phyloP scores from a whole-genome alignment of 2,329 filamentous ascomycete species.

The Penicillium sp. region DNA sequence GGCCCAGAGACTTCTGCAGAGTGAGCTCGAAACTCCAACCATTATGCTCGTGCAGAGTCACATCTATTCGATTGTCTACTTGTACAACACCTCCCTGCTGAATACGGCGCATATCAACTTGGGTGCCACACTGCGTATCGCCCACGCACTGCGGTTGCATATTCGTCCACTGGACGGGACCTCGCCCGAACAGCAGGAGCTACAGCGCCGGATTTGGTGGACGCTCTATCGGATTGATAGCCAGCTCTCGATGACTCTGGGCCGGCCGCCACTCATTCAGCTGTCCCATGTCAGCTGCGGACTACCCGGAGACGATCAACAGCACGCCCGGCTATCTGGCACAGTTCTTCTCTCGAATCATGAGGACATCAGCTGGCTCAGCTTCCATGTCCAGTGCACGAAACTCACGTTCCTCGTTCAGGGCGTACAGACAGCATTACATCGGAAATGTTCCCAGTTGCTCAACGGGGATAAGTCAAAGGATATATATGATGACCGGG shows the following conservation, averaged over 20 bases:
- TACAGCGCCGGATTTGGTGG: conserved; percentile 55
- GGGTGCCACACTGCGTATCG: background rate
- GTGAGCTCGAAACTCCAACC: conserved; percentile 50
- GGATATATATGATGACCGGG: background rate
- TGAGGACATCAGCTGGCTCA: background rate
- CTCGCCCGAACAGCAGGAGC: conserved; percentile 37
- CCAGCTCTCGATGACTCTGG: conserved; percentile 44
- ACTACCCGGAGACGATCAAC: background rate
- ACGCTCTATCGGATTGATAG: conserved; percentile 49
- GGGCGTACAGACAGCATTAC: background rate
- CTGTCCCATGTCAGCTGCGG: background rate
- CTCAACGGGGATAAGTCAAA: background rate
- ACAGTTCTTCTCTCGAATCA: background rate
- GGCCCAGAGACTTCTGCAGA: conserved; percentile 44
- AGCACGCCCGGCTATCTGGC: background rate
- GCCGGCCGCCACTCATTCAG: background rate
- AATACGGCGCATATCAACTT: background rate
- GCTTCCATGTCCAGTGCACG: background rate
- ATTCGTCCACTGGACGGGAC: conserved; percentile 13
- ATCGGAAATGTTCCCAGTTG: background rate
- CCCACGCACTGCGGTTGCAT: background rate
- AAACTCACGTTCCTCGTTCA: background rate
- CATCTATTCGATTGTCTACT: conserved; percentile 30
- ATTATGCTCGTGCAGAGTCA: conserved; percentile 51
- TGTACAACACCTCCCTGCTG: background rate